Base-by-base conservation (phyloP, 208 protist species). In the Trypanosoma lewisi region DNA sequence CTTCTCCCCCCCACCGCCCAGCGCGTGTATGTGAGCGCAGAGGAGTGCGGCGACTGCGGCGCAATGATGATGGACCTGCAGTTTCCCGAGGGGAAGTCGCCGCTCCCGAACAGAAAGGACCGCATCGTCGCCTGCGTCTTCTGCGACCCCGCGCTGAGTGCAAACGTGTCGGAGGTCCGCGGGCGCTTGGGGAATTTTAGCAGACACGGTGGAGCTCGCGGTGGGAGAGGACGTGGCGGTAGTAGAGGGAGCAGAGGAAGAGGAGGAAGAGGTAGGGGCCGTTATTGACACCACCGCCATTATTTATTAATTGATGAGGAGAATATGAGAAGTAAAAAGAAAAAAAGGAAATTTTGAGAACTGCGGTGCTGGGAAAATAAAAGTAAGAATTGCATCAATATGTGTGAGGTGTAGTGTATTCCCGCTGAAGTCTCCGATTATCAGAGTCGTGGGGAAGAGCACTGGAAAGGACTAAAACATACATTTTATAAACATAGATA, bases 71-170 rank as follows among this genome's bases (percentile, higher is more conserved):
- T 95, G 27, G 78, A 92, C 45, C 51, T 95, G 0, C 74, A 88
- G 68, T 95, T 95, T 53, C 85, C 85, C 1, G 85, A 90, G 53
- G 84, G 86, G 14, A 89, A 95, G 70, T 86, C 75, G 19, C 69
- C 75, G n/a, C 74, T 95, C 44, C 75, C 85, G 3, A 89, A 83
- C 62, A 67, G 80, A 23, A 90, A 87, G 51, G 84, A 95, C 44
- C 77, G 75, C 51, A 75, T 90, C 63, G 79, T 87, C 12, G 82
- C 67, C 14, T 93, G 85, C 51, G 73, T 95, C 31, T 95, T 93
- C 57, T 95, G 89, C 56, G 67, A 93, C 30, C 61, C 84, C 0
- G 77, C 62, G 0, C 66, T 95, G 4, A 80, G 72, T 27, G 45
- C 79, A 2, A 67, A 84, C 37, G 87, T 84, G 55, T 79, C 85